Base-by-base conservation (phyloP, 2,329 filamentous ascomycete genomes). In the Sordariomycetes sp. region DNA sequence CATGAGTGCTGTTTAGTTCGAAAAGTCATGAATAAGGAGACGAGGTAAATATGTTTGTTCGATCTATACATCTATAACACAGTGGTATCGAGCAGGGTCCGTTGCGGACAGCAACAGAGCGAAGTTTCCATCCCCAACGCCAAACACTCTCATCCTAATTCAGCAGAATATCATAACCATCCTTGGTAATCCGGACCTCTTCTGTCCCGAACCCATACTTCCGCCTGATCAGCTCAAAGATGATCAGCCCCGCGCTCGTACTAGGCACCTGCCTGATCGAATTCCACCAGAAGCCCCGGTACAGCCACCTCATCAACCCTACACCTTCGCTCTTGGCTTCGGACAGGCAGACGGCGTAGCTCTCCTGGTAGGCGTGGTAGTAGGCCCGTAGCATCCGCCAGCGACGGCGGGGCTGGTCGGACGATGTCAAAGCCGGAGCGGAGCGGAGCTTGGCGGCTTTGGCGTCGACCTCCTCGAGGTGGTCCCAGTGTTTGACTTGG, bases 211-310 rank as follows among this genome's bases (percentile, higher is more conserved):
- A 64, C 2, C 78, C 79, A 45, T 86, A 87, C 56, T 84, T 85
- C 23, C 82, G 65, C 37, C 83, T 64, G 24, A 86, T 75, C 29
- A 88, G 51, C 57, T 88, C 83, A 51, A 88, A 88, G 15, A 86
- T 83, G 44, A 88, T 84, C 39, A 88, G 52, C 0, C 82, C 83
- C 0, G 82, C 82, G 39, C 78, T 82, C 3, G 83, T 87, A 50
- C 80, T 84, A 1, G 83, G 83, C 3, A 85, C 79, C 55, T 86
- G 82, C 5, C 79, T 65, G 34, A 86, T 69, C 1, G 82, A 82
- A 35, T 71, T 79, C 70, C 73, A 74, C 67, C 81, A 76, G 51
- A 87, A 86, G 10, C 77, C 80, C 5, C 73, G 65, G 49, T 82
- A 88, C 6, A 87, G 55, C 71, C 81, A 87, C 11, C 59, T 64